Conservation (phyloP, 2,329 filamentous ascomycete genomes). For the Colletotrichum sansevieriae region DNA sequence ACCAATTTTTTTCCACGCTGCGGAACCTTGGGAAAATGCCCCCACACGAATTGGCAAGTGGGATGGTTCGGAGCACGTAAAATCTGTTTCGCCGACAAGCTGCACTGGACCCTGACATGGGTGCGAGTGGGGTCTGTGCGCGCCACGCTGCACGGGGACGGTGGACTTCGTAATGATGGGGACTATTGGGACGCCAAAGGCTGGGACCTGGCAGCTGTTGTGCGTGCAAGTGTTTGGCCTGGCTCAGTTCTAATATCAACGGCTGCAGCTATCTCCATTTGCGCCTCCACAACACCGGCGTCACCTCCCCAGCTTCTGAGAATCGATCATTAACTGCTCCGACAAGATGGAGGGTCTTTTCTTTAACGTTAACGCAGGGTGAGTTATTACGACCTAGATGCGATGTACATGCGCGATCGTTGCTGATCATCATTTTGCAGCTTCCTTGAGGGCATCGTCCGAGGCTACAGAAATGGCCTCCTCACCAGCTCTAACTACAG, state of each 20-base stretch:
- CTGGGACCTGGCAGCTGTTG: constrained; percentile 38
- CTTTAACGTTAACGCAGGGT: constrained; percentile 96
- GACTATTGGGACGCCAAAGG: constrained; percentile 17
- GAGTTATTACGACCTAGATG: constrained; percentile 48
- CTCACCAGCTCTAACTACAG: constrained; percentile 91
- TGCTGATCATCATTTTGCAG: constrained; percentile 60
- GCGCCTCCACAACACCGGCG: constrained; percentile 39
- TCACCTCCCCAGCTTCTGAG: constrained; percentile 23
- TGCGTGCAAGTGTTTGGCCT: constrained; percentile 26
- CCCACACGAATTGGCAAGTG: constrained; percentile 42
- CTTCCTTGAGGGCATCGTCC: constrained; percentile 97
- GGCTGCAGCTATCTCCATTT: constrained; percentile 35
- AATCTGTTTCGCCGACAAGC: constrained; percentile 33
- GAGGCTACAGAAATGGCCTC: constrained; percentile 94
- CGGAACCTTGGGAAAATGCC: constrained; percentile 33
- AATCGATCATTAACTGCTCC: constrained; percentile 25
- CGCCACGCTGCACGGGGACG: constrained; percentile 1
- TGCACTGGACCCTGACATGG: background rate
- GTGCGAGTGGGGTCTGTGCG: constrained; percentile 16
- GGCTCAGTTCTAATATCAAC: constrained; percentile 28
- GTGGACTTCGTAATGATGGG: constrained; percentile 26
- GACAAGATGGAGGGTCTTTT: constrained; percentile 86
- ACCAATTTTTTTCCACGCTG: constrained; percentile 56
- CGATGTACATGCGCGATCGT: background rate
- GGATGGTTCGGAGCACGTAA: constrained; percentile 40